phyloP scores from a whole-genome alignment of 2,329 filamentous ascomycete species.

The Pestalotiopsis sp. region DNA sequence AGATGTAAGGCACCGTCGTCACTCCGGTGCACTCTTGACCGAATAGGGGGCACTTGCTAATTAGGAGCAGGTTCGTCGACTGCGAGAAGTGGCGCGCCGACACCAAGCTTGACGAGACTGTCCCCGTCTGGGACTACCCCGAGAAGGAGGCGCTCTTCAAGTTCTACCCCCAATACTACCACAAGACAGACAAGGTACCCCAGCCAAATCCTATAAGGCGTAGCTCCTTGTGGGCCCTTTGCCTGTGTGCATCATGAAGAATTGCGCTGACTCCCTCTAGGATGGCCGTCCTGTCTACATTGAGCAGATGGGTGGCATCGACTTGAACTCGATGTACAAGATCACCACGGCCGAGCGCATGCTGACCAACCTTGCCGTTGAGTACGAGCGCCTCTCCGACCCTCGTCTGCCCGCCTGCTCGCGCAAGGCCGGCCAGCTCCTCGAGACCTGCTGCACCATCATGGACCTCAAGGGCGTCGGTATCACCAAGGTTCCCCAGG shows the following conservation, averaged over 20 bases:
- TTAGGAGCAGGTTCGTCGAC: constrained; percentile 76
- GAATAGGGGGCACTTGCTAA: not conserved
- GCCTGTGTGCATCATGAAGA: not conserved
- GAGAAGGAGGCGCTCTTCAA: constrained; percentile 84
- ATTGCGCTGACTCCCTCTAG: constrained; percentile 45
- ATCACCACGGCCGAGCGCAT: constrained; percentile 93
- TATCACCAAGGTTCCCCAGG: constrained; percentile 76
- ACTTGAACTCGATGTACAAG: constrained; percentile 87
- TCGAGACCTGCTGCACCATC: constrained; percentile 98
- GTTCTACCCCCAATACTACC: constrained; percentile 98
- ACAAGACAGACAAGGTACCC: constrained; percentile 84
- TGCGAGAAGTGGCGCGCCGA: constrained; percentile 90
- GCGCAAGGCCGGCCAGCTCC: constrained; percentile 83
- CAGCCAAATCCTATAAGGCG: not conserved
- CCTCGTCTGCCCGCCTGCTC: constrained; percentile 94
- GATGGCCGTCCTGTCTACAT: constrained; percentile 98
- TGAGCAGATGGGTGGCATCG: constrained; percentile 91
- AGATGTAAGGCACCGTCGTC: constrained; percentile 70
- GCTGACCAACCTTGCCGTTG: constrained; percentile 92
- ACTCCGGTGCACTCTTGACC: constrained; percentile 16
- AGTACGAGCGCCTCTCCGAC: constrained; percentile 96
- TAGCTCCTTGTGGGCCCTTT: not conserved
- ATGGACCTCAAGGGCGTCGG: constrained; percentile 97
- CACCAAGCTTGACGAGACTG: constrained; percentile 80
- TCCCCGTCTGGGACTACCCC: constrained; percentile 81